A percentile compares a stretch with the other conserved stretches of the same genome.
Evolutionary conservation across 176 grass and related monocot genomes (phyloP).

Genomic region (sorghum (Sorghum bicolor)): Sorghum_bicolor_NCBIv3 NC_012876.2:150501-151000

Average conservation of each 20-base stretch:
- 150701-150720: constrained; percentile 27
- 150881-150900: constrained; percentile 16
- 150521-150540: constrained; percentile 17
- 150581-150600: constrained; percentile 20
- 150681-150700: constrained; percentile 21
- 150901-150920: constrained; percentile 21
- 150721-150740: constrained; percentile 30
- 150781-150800: constrained; percentile 47
- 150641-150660: constrained; percentile 5
- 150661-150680: constrained; percentile 18
- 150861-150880: constrained; percentile 45
- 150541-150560: constrained; percentile 11
- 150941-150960: constrained; percentile 24
- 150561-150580: constrained; percentile 33
- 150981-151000: constrained; percentile 1
- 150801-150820: constrained; percentile 4
- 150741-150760: constrained; percentile 36
- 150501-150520: constrained; percentile 20
- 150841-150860: constrained; percentile 11
- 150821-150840: constrained; percentile 27
- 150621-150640: neutral
- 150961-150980: constrained; percentile 39
- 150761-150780: neutral
- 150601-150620: constrained; percentile 15
- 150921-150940: constrained; percentile 6